Percentiles rank a stretch among this genome's conserved stretches.
These are phyloP conservation scores for Cyclocybe aegerita DNA, from an alignment of 768 basidiomycete species.

Conservation along the genomic window DNA sequence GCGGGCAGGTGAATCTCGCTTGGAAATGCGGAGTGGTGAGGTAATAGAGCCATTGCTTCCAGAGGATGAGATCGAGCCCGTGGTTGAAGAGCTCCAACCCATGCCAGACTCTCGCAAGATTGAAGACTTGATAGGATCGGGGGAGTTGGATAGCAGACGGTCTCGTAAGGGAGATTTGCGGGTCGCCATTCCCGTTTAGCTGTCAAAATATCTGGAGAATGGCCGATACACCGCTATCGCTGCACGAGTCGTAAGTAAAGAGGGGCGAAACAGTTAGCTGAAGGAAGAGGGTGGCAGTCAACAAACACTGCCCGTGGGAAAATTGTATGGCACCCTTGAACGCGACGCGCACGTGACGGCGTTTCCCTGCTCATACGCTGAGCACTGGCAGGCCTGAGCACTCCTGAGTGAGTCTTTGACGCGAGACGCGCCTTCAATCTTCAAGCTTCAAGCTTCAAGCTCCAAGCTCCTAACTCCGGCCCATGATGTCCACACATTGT, in stretches of 20 bases:
- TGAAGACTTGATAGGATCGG: conserved; percentile 63
- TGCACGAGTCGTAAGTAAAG: conserved; percentile 9
- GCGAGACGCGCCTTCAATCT: not conserved
- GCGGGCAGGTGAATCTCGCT: conserved; percentile 54
- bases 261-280: conserved; percentile 11
- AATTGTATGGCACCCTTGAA: conserved; percentile 11
- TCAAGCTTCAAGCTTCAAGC: not conserved
- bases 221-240: conserved; percentile 8
- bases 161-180: conserved; percentile 54
- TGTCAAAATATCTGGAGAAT: not conserved
- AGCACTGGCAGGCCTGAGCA: too few species aligned
- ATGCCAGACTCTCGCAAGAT: conserved; percentile 63
- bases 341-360: conserved; percentile 44
- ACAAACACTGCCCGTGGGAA: conserved; percentile 45
- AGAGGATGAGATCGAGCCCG: conserved; percentile 30
- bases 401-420: too few species aligned
- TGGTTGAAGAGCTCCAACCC: conserved; percentile 54
- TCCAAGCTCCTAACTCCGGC: too few species aligned
- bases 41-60: conserved; percentile 39
- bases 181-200: conserved; percentile 27
- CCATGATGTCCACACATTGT: too few species aligned
- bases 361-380: too few species aligned
- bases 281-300: conserved; percentile 26
- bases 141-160: conserved; percentile 59
- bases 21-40: conserved; percentile 73